Base-by-base conservation (phyloP, 495 filamentous ascomycete genomes). In the Pyronema omphalodes region DNA sequence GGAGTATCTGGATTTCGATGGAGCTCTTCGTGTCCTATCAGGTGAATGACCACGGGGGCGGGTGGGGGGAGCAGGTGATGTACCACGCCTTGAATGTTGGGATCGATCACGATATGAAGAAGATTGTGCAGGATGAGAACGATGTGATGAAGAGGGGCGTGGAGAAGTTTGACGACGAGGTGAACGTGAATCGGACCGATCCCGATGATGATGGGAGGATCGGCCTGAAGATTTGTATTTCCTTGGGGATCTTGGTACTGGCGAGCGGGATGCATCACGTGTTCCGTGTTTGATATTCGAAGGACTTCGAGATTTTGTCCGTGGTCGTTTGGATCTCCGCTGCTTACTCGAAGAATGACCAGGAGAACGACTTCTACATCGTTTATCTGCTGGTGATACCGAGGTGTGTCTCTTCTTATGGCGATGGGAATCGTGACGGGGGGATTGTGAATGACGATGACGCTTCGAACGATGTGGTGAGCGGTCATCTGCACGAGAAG, bases 361-460 rank as follows among this genome's bases (percentile, higher is more conserved):
- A 0, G 61, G 61, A 54, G 61, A 63, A 14, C 61, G 51, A 29
- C 60, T 63, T 19, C 62, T 59, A 44, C 60, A 60, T 17, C 61
- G 60, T 54, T 63, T 64, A 33, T 44, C 29, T 36, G 52, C 51
- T 48, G 57, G 61, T 3, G 61, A 64, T 51, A 57, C 51, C 40
- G 61, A 63, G 12, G 51, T 51, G 50, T 63, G 57, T 9, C 60
- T 54, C 29, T 60, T 50, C 52, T 60, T 63, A 37, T 64, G 60
- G n/a, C 61, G 61, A 53, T 63, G 59, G 35, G 59, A 60, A 37
- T 41, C 41, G 14, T 57, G 53, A 58, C 63, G 57, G 8, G 60
- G 61, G 36, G 61, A 64, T 49, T 60, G 60, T 50, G 60, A 58
- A 51, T 56, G 61, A 18, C 60, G 60, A 33, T 63, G 63, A 12